Evolutionary conservation across 2,329 filamentous ascomycete genomes (phyloP).

Genomic region (Bisporella sp.): DNA sequence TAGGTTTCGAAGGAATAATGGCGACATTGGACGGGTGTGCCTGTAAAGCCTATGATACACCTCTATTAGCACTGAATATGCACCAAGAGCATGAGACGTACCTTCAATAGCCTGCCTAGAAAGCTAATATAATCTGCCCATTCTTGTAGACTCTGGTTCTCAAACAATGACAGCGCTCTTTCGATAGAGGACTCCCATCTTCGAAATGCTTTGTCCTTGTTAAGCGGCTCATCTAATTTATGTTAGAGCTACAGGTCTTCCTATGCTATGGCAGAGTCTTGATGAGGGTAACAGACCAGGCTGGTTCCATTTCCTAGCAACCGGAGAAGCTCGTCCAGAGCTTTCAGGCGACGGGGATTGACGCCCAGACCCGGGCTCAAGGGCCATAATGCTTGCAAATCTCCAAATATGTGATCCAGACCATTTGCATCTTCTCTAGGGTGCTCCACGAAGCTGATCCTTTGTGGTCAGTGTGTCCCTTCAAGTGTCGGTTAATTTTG

Average conservation of each 20-base stretch:
- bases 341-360: constrained; percentile 69
- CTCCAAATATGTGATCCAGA: constrained; percentile 17
- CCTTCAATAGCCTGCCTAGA: constrained; percentile 83
- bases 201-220: constrained; percentile 65
- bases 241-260: constrained; percentile 1
- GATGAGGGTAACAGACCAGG: constrained; percentile 42
- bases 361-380: constrained; percentile 50
- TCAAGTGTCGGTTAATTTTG: too few species aligned
- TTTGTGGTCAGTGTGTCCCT: background rate
- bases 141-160: constrained; percentile 80
- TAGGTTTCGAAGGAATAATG: constrained; percentile 71
- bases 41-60: constrained; percentile 66
- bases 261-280: background rate
- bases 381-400: constrained; percentile 45
- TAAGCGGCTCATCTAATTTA: constrained; percentile 43
- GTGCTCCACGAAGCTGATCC: background rate
- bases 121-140: constrained; percentile 99
- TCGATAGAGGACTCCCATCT: constrained; percentile 88
- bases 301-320: constrained; percentile 68
- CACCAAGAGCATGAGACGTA: constrained; percentile 31
- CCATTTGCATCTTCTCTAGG: constrained; percentile 16
- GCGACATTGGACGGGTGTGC: constrained; percentile 66
- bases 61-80: background rate
- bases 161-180: constrained; percentile 80
- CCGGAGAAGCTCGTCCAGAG: constrained; percentile 75